Percentiles rank a stretch among this genome's conserved stretches.
Evolutionary conservation across 2,329 filamentous ascomycete genomes (phyloP).

Genomic region (Colletotrichum acutatum): DNA sequence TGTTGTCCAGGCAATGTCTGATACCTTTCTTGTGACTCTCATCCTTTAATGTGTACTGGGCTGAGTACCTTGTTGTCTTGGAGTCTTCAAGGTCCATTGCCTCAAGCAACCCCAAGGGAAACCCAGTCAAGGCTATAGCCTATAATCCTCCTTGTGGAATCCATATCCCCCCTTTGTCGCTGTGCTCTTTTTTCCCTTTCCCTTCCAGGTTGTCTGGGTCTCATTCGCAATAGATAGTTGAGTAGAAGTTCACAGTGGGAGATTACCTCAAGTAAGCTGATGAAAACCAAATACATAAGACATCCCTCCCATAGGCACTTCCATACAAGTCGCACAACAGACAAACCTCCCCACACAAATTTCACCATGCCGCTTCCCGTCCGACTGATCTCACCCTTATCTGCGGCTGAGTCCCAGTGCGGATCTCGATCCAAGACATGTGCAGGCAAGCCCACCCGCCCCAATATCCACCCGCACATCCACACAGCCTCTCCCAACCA

Average conservation of each 20-base stretch:
- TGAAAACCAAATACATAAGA: background rate
- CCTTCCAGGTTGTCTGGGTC: background rate
- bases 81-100: background rate
- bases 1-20: background rate
- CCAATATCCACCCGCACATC: no score
- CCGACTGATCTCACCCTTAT: background rate
- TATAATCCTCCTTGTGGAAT: background rate
- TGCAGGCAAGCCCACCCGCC: background rate
- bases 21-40: background rate
- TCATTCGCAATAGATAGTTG: background rate
- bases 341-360: no score
- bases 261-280: background rate
- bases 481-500: background rate
- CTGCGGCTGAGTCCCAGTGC: background rate
- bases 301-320: background rate
- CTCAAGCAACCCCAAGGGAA: background rate
- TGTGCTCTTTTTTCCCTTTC: background rate
- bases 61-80: background rate
- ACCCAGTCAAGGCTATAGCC: background rate
- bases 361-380: background rate
- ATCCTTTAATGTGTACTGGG: background rate
- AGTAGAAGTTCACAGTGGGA: background rate
- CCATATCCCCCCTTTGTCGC: background rate
- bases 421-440: background rate
- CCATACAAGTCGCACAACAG: background rate